Base-by-base conservation (phyloP, 1,284 basidiomycete genomes). In the Singerocomus rubriflavus region DNA sequence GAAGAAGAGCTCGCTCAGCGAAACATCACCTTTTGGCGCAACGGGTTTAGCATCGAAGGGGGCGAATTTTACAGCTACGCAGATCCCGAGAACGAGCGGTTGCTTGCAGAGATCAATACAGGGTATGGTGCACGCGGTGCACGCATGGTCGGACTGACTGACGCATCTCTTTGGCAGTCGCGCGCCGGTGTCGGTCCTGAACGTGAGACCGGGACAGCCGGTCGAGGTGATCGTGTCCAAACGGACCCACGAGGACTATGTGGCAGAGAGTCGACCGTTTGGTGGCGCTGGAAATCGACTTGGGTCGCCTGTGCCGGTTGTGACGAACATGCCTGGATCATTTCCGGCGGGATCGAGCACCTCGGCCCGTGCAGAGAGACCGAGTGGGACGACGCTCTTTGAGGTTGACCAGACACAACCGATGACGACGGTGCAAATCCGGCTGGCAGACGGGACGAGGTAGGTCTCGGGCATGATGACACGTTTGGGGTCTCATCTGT, bases 11-110 rank as follows among this genome's bases (percentile, higher is more conserved):
- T 80, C 0, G 88, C 80, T 0, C 81, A 87, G 41, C 84, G 96
- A 11, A 79, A 84, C 50, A 75, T 98, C 33, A 96, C 90, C 0
- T 93, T 99, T 71, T 99, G 97, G 96, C 78, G 85, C 32, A 83
- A 98, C 57, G 96, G 96, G 0, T 98, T 98, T 71, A 88, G 86
- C 40, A 83, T 99, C 50, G 93, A 96, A 61, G 92, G 95, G 58
- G 93, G 94, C 3, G 85, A 87, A 34, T 74, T 98, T 50, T 81
- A 89, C 78, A 74, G 80, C 35, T 98, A 97, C 66, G 89, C 92
- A 50, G 85, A 94, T 57, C 91, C 93, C 0, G 77, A 73, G 6
- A 86, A 94, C 62, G 77, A 84, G 38, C 78, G 82, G 52, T 75
- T 92, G 14, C 75, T 99, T 4, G 75, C 77, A 1, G 85, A 90